Evolutionary conservation across 2,329 filamentous ascomycete species (phyloP).

Genomic region (Lecanicillium sp.): DNA sequence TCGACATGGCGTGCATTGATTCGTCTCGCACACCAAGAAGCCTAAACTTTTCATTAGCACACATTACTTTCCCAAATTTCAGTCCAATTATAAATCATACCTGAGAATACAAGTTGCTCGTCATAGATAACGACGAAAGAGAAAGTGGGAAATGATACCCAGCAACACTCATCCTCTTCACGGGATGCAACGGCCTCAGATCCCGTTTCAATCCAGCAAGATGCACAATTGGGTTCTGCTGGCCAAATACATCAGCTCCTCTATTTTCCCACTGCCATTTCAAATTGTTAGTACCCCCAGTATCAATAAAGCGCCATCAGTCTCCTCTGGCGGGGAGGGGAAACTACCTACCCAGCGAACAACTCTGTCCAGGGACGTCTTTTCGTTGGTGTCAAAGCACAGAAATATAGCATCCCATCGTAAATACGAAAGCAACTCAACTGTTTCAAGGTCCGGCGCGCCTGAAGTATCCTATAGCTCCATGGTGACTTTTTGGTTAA

Average conservation of each 20-base stretch:
- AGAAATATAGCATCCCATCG: slow-evolving; percentile 29
- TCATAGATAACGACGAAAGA: no score
- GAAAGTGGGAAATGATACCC: no score
- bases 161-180: no score
- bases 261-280: no score
- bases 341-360: slow-evolving; percentile 23
- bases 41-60: slow-evolving; percentile 20
- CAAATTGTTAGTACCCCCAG: no score
- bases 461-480: slow-evolving; percentile 34
- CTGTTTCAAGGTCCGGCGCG: slow-evolving; percentile 25
- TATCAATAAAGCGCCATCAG: no score
- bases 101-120: no score
- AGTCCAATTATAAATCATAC: no score
- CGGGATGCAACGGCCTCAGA: slow-evolving; percentile 8
- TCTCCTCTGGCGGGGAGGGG: no score
- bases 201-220: slow-evolving; percentile 12
- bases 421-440: slow-evolving; percentile 25
- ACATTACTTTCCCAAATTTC: no score
- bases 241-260: no score
- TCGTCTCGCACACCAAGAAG: slow-evolving; percentile 20
- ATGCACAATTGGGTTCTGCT: no score
- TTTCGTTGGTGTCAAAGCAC: slow-evolving; percentile 29
- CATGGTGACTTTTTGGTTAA: slow-evolving; percentile 17
- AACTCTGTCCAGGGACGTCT: slow-evolving; percentile 23
- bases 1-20: slow-evolving; percentile 24